phyloP scores from a whole-genome alignment of 306 rosid species.

The Quercus wislizeni region DNA sequence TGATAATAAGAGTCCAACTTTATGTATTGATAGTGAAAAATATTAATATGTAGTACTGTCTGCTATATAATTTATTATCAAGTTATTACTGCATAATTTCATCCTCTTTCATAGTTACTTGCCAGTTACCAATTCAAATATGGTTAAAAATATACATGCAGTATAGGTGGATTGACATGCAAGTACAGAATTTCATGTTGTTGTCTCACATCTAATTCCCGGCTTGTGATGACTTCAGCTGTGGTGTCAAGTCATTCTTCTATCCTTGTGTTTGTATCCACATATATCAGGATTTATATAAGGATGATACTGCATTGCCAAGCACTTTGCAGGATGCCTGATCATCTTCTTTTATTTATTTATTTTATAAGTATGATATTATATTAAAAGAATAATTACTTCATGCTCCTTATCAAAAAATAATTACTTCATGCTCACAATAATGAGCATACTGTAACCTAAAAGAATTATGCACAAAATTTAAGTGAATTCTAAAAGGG shows the following conservation, averaged over 20 bases:
- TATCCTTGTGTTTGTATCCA: slow-evolving; percentile 4
- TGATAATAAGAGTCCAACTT: not conserved
- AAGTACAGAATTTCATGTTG: not conserved
- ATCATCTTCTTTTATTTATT: not conserved
- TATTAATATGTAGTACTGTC: not conserved
- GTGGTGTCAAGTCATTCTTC: not conserved
- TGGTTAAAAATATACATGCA: not conserved
- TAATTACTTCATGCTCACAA: no score
- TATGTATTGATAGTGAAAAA: not conserved
- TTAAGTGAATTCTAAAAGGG: no score
- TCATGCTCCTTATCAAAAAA: no score
- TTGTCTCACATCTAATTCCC: not conserved
- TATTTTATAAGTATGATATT: no score
- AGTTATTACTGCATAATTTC: not conserved
- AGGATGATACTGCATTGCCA: slow-evolving; percentile 5
- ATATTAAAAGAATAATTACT: no score
- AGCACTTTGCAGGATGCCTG: not conserved
- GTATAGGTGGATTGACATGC: not conserved
- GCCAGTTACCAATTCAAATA: not conserved
- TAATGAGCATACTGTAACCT: no score
- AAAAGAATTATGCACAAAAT: no score
- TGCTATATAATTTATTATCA: not conserved
- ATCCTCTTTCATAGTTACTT: not conserved
- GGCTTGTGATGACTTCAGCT: not conserved
- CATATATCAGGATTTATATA: slow-evolving; percentile 6